Evolutionary conservation across 208 protist genomes (phyloP), one percentile per base, ranked within the genome.

Genomic region (Trypanosoma cruzi): DNA sequence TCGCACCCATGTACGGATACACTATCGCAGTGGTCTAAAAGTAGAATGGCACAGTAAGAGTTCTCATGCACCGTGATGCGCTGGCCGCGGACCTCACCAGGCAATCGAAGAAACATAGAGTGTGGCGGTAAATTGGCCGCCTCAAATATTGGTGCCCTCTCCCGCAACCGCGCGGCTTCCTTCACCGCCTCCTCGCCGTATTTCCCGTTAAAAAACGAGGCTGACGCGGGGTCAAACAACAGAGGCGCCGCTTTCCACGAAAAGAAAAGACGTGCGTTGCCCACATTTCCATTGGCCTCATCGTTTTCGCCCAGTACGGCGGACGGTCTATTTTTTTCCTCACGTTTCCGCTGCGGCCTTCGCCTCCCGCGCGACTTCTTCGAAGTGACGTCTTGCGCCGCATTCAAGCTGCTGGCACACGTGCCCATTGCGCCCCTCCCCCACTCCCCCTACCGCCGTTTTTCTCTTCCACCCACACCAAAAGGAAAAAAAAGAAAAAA

Each of bases 11-110:
- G 70, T 52, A 61, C 48, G 26, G 20, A 13, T 48, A 69, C 81
- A 74, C 49, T 77, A 54, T 32, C 68, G 29, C 42, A 81, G 46
- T 55, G 20, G 50, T 73, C 69, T 18, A 52, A 6, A 54, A 66
- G 22, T 40, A 71, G 34, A 72, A 76, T 50, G 22, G 24, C 11
- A 34, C 68, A 42, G 40, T 52, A 4, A 68, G 28, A 40, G 59
- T 64, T 67, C n/a, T 66, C 66, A 29, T 53, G 31, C 20, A 62
- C 34, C 2, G 11, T 75, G 16, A 75, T 57, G 22, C 66, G 46
- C n/a, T 64, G 31, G 0, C 56, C 59, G 32, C 37, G 31, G 1
- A 67, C 13, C 24, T 71, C 53, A 61, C 65, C 73, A 26, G 65
- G 73, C 34, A 64, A 52, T 3, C 58, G 42, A 24, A 64, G n/a